phyloP scores from a whole-genome alignment of 2,329 filamentous ascomycete species.

The Ceratocystis cubensis region DNA sequence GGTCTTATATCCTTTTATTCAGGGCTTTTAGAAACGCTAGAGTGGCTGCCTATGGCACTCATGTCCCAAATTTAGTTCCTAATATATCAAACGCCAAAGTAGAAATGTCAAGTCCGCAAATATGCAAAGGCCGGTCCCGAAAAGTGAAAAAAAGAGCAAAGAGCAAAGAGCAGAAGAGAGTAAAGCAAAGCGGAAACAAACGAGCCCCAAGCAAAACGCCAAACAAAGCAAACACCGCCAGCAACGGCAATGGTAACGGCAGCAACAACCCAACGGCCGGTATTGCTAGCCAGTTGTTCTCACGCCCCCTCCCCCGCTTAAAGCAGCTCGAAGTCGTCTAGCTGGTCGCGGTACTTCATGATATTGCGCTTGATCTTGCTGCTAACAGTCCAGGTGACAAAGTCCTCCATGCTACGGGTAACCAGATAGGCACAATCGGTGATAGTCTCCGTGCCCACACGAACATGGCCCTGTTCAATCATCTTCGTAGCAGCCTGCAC shows the following conservation, averaged over 20 bases:
- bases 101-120: background rate
- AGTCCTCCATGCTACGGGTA: slow-evolving; percentile 83
- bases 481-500: slow-evolving; percentile 74
- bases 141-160: background rate
- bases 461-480: slow-evolving; percentile 87
- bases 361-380: slow-evolving; percentile 97
- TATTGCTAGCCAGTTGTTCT: background rate
- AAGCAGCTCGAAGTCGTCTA: slow-evolving; percentile 90
- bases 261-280: slow-evolving; percentile 1
- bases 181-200: background rate
- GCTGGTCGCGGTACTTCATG: slow-evolving; percentile 83
- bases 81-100: slow-evolving; percentile 13
- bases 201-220: background rate
- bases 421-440: slow-evolving; percentile 85
- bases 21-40: background rate
- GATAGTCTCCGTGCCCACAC: slow-evolving; percentile 79
- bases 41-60: background rate
- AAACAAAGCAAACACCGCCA: background rate
- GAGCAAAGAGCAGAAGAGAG: background rate
- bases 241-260: background rate
- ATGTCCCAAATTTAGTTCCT: background rate
- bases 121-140: slow-evolving; percentile 6
- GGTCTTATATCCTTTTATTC: background rate
- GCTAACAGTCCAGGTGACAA: slow-evolving; percentile 89
- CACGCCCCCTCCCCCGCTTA: slow-evolving; percentile 31